Conservation (phyloP, 2,329 filamentous ascomycete species). For the Juglanconis oblonga region DNA sequence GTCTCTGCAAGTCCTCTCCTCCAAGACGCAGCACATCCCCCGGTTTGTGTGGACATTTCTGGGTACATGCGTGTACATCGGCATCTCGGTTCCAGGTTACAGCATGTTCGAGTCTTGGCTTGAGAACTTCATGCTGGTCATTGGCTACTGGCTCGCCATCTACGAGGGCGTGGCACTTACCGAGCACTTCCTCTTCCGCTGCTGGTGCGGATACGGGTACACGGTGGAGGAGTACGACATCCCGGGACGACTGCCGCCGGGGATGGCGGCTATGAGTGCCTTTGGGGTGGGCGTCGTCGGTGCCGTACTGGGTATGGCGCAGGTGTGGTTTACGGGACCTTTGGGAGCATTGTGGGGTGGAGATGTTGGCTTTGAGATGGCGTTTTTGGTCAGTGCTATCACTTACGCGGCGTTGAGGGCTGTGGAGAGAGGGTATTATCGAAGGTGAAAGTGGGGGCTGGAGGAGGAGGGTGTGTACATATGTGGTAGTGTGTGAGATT, state of each 20-base stretch:
- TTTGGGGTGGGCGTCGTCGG: slow-evolving; percentile 64
- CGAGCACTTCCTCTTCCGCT: slow-evolving; percentile 68
- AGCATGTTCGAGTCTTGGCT: slow-evolving; percentile 61
- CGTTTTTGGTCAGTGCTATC: slow-evolving; percentile 56
- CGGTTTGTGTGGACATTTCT: slow-evolving; percentile 66
- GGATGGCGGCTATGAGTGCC: slow-evolving; percentile 60
- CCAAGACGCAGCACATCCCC: slow-evolving; percentile 57
- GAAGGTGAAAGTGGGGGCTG: slow-evolving; percentile 26
- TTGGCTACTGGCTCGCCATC: slow-evolving; percentile 72
- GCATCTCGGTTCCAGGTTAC: slow-evolving; percentile 69
- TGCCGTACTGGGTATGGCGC: slow-evolving; percentile 67
- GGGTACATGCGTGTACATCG: slow-evolving; percentile 62
- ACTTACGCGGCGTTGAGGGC: slow-evolving; percentile 50
- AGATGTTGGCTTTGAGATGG: slow-evolving; percentile 58
- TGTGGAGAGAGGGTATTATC: slow-evolving; percentile 38
- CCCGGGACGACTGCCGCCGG: slow-evolving; percentile 55
- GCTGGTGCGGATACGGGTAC: slow-evolving; percentile 56
- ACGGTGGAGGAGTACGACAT: slow-evolving; percentile 56
- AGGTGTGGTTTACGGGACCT: slow-evolving; percentile 66
- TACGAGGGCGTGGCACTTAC: slow-evolving; percentile 64
- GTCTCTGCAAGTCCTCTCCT: slow-evolving; percentile 62
- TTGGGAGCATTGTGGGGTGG: slow-evolving; percentile 59
- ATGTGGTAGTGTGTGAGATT: background rate
- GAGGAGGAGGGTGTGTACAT: background rate
- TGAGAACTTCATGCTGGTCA: slow-evolving; percentile 68